Evolutionary conservation across 208 protist genomes (phyloP).

Genomic region (Phytomonas serpens): DNA sequence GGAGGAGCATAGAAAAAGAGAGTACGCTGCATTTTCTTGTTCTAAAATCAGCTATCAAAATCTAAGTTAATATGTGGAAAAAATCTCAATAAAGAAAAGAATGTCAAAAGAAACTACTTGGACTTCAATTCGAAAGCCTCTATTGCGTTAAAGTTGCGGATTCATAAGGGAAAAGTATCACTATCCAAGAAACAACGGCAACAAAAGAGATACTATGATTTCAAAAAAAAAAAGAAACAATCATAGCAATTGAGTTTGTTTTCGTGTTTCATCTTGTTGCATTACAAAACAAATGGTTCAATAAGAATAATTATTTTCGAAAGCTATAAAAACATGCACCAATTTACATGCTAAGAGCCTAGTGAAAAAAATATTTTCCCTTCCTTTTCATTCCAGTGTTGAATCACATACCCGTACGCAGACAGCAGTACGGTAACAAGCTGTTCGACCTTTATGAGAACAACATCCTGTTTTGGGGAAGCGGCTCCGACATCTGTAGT

Average conservation of each 20-base stretch:
- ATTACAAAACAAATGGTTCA: not conserved
- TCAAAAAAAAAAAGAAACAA: not conserved
- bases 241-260: not conserved
- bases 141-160: not conserved
- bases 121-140: not conserved
- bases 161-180: not conserved
- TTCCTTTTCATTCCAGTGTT: slow-evolving; percentile 50
- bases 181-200: not conserved
- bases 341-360: slow-evolving; percentile 23
- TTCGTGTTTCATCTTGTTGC: not conserved
- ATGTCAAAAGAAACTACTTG: not conserved
- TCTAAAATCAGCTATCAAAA: not conserved
- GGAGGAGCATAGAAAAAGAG: not conserved
- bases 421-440: slow-evolving; percentile 45
- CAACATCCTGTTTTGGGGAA: not conserved
- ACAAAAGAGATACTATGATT: not conserved
- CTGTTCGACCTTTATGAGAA: slow-evolving; percentile 29
- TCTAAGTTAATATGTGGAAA: not conserved
- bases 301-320: not conserved
- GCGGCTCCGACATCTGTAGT: not conserved
- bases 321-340: not conserved
- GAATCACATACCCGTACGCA: slow-evolving; percentile 54
- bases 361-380: slow-evolving; percentile 16
- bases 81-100: not conserved
- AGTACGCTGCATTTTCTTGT: slow-evolving; percentile 1